These are phyloP conservation scores for Colletotrichum salicis DNA, from an alignment of 2,329 filamentous ascomycete species.

Conservation along the genomic window DNA sequence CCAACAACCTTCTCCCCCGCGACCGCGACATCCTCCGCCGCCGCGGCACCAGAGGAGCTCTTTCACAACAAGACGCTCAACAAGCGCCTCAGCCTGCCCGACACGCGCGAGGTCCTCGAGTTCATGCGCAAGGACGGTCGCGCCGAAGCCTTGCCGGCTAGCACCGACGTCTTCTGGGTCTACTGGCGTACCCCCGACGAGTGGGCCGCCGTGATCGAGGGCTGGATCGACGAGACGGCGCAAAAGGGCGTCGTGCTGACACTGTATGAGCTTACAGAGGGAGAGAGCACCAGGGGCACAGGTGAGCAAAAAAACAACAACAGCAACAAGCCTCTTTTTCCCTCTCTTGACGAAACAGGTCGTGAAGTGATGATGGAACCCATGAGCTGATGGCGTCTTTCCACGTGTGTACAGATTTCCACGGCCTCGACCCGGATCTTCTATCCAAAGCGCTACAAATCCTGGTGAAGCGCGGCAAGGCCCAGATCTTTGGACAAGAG, in stretches of 20 bases:
- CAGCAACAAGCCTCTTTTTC: no score
- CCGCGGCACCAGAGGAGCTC: constrained; percentile 52
- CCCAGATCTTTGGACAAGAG: constrained; percentile 91
- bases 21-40: constrained; percentile 52
- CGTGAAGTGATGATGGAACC: no score
- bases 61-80: constrained; percentile 68
- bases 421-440: constrained; percentile 86
- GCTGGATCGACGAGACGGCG: constrained; percentile 87
- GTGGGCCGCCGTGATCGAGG: constrained; percentile 83
- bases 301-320: no score
- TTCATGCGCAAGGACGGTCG: constrained; percentile 69
- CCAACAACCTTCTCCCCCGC: constrained; percentile 56
- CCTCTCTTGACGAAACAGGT: no score
- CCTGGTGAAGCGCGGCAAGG: constrained; percentile 89
- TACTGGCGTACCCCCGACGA: constrained; percentile 91
- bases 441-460: constrained; percentile 82
- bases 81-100: constrained; percentile 60
- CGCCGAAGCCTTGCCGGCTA: constrained; percentile 71
- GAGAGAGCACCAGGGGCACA: constrained; percentile 79
- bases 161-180: constrained; percentile 72
- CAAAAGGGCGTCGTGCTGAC: constrained; percentile 92
- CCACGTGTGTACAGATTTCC: constrained; percentile 72
- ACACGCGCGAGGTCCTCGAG: constrained; percentile 68
- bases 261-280: constrained; percentile 88
- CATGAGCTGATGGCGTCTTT: no score